These are phyloP conservation scores for Nymphaea colorata DNA, from an alignment of 164 flowering plant species.

Conservation along the genomic window DNA sequence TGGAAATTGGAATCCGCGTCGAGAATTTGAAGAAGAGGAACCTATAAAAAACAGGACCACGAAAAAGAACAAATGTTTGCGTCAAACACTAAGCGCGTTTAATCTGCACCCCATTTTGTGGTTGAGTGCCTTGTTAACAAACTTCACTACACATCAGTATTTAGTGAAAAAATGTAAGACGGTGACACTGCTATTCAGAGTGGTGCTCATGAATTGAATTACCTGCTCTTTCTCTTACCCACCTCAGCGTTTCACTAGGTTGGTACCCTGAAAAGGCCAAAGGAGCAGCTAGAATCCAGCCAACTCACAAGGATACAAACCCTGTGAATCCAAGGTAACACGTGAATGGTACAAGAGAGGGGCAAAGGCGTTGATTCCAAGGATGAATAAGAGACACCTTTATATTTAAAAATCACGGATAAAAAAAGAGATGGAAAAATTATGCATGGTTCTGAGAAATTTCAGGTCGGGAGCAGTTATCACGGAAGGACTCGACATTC, in stretches of 20 bases:
- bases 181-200: background rate
- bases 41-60: background rate
- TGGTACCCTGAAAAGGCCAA: background rate
- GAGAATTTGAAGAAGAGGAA: background rate
- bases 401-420: background rate
- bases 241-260: background rate
- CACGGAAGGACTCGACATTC: background rate
- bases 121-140: background rate
- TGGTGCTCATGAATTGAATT: background rate
- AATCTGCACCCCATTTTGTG: background rate
- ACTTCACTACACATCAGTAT: background rate
- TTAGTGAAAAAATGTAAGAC: background rate
- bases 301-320: background rate
- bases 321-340: background rate
- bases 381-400: background rate
- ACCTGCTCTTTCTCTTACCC: background rate
- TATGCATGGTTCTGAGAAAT: background rate
- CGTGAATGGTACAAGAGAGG: background rate
- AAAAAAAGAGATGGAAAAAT: background rate
- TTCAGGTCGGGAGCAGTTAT: background rate
- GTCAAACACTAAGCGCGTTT: background rate
- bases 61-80: background rate
- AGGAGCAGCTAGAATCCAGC: background rate
- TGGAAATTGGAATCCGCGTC: background rate
- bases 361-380: background rate